Base-by-base conservation (phyloP, 1,284 basidiomycete species). In the Melampsora medusae region DNA sequence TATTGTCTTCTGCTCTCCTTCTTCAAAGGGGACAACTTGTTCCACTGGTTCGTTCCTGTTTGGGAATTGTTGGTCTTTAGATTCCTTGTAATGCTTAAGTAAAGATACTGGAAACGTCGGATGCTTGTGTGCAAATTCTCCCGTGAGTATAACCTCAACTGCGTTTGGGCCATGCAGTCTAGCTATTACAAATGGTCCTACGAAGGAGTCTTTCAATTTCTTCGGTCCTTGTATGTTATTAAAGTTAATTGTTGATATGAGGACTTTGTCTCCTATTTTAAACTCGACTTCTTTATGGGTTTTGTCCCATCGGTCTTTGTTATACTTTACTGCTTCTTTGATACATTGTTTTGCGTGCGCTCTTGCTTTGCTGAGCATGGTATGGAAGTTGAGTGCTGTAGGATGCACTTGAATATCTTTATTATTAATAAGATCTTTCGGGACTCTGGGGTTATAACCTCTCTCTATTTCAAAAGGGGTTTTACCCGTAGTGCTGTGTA, bases 141-240 rank as follows among this genome's bases (percentile, higher is more conserved):
- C 14, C 17, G 59, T 9, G 9, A 61, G 22, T 12, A 10, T 61
- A 10, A 61, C 59, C 22, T 61, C 59, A 9, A n/a, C n/a, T n/a
- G n/a, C n/a, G n/a, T n/a, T n/a, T n/a, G n/a, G n/a, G n/a, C n/a
- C n/a, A n/a, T n/a, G 22, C 59, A n/a, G 59, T 22, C 22, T 61
- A 10, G 22, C 25, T 28, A 61, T 61, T 10, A 28, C 25, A 28
- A 61, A 61, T 12, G 59, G 59, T 14, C 59, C 59, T 61, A 61
- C 59, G 22, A 61, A 61, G 17, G 59, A 28, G 25, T 61, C 59
- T 61, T 61, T 10, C 25, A 61, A 22, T 61, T 61, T 61, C 48
- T 25, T n/a, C 12, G 59, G 10, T 10, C 59, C 25, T 61, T 61
- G 12, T n/a, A 61, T 9, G 10, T 61, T 19, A 12, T 61, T 61